These are phyloP conservation scores for Kluyveromyces siamensis DNA, from an alignment of 805 yeast genomes.

Conservation along the genomic window DNA sequence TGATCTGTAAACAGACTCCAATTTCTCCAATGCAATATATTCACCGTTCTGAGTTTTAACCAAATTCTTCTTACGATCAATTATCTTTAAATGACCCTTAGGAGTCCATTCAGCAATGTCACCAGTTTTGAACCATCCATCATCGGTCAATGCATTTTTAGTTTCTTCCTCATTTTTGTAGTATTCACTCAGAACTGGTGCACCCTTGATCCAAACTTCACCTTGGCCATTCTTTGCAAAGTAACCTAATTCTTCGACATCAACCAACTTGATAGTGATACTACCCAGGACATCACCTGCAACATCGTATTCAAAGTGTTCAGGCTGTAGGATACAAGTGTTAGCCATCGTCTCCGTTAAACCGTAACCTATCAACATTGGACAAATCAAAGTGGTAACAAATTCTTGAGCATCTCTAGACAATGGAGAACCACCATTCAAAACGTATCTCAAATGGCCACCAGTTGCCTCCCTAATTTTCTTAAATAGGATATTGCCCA, in stretches of 20 bases:
- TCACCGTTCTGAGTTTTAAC: conserved; percentile 96
- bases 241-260: conserved; percentile 87
- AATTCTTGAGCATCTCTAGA: conserved; percentile 76
- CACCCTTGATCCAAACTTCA: conserved; percentile 77
- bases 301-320: conserved; percentile 59
- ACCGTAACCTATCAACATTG: conserved; percentile 92
- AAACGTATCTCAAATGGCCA: conserved; percentile 61
- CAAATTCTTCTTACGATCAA: conserved; percentile 92
- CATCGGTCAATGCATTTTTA: conserved; percentile 58
- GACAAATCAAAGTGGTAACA: conserved; percentile 64
- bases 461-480: conserved; percentile 92
- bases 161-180: conserved; percentile 81
- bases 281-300: conserved; percentile 81
- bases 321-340: conserved; percentile 58
- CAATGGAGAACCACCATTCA: conserved; percentile 93
- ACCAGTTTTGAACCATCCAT: conserved; percentile 95
- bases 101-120: conserved; percentile 92
- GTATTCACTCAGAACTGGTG: conserved; percentile 64
- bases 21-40: conserved; percentile 91
- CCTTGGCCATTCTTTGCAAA: conserved; percentile 87
- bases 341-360: conserved; percentile 94
- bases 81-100: conserved; percentile 68
- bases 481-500: conserved; percentile 72
- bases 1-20: conserved; percentile 86
- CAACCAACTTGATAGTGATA: conserved; percentile 79